A percentile compares a stretch with the other conserved stretches of the same genome.
Conservation (phyloP, 2,329 filamentous ascomycete species). For the Xylogone sp. region DNA sequence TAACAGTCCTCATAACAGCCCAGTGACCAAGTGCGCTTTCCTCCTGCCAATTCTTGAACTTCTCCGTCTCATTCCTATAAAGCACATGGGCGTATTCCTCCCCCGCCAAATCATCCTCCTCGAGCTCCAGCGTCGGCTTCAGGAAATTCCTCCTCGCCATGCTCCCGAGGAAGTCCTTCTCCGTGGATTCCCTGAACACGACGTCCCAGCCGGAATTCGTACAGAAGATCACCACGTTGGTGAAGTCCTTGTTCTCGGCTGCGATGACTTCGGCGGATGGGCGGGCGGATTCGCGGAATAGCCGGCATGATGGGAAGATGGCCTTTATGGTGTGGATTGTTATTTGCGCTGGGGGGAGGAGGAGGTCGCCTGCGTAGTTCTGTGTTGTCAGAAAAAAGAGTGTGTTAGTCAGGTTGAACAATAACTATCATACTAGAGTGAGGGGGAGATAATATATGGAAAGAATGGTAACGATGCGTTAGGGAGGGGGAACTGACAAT, state of each 20-base stretch:
- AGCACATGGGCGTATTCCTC: conserved; percentile 49
- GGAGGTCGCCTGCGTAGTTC: conserved; percentile 94
- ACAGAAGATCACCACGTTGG: conserved; percentile 97
- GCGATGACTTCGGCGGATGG: conserved; percentile 44
- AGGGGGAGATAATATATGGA: no score
- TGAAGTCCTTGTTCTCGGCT: conserved; percentile 64
- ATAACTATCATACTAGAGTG: no score
- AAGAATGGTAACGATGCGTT: no score
- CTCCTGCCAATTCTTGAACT: conserved; percentile 68
- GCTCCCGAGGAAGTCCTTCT: conserved; percentile 69
- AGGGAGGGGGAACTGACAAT: conserved; percentile 63
- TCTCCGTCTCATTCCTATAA: conserved; percentile 57
- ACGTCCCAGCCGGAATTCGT: conserved; percentile 34
- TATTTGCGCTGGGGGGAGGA: conserved; percentile 69
- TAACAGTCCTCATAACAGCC: conserved; percentile 81
- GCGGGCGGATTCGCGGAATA: conserved; percentile 75
- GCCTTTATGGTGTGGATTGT: conserved; percentile 77
- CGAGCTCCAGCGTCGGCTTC: conserved; percentile 67
- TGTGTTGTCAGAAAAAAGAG: conserved; percentile 32
- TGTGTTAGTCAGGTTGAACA: no score
- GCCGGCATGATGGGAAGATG: conserved; percentile 84
- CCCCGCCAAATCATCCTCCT: conserved; percentile 21
- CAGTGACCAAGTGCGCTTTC: conserved; percentile 81
- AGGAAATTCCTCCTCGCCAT: conserved; percentile 67
- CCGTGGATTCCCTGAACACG: conserved; percentile 61